Evolutionary conservation across 2,329 filamentous ascomycete species (phyloP), one percentile per base, ranked within the genome.

Genomic region (Endocalyx cinctus): DNA sequence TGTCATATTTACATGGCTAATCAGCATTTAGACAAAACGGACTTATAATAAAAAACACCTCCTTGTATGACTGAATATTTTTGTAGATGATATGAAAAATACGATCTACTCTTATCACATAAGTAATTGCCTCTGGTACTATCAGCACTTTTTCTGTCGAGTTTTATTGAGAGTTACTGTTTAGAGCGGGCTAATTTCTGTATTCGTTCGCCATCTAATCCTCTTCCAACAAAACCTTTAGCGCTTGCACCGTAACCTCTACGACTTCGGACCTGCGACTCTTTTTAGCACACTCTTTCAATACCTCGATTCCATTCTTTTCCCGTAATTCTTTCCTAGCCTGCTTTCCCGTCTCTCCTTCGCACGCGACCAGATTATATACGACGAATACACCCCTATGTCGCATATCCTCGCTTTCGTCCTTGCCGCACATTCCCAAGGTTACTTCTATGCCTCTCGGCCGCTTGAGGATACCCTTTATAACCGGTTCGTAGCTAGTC

Each of bases 371-470:
- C 53, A 96, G 66, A 54, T 94, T 94, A 41, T 77, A 70, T 12
- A 92, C 57, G 37, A 82, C 78, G 17, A 90, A 87, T 2, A 84
- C 75, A 1, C 87, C 92, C 6, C 92, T 67, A 54, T 82, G 77
- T 31, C 78, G 66, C 37, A 89, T 52, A 36, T 82, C 78, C 48
- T 84, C 81, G 34, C 72, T 72, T 5, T 84, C 76, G 43, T 95
- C 87, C n/a, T n/a, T n/a, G 12, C 69, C 66, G 51, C 87, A 94
- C 53, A 97, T 62, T 0, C 72, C 77, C n/a, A 98, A 60, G n/a
- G 97, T 50, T n/a, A 87, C 77, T 41, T 79, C 71, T 4, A 92
- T 70, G 1, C 87, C 87, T 11, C 83, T 72, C 5, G 86, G 77
- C 22, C 83, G 71, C 38, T 77, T 74, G 23, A 94, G 50, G 4